Evolutionary conservation across 257 asterid species (phyloP).

Genomic region (Thymus mandschuricus): DNA sequence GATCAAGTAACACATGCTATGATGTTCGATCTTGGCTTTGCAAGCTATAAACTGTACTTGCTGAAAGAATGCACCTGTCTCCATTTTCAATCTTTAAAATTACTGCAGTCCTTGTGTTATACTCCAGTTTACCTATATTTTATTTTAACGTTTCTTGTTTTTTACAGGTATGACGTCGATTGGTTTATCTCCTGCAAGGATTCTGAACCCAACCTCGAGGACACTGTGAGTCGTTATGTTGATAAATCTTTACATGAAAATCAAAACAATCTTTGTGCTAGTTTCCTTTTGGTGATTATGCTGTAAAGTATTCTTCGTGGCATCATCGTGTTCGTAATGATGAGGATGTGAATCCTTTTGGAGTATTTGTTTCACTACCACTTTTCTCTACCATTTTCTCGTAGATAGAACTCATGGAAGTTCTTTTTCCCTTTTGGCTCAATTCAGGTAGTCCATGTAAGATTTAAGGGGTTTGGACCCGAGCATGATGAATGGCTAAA

Average conservation of each 20-base stretch:
- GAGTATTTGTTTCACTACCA: neutral
- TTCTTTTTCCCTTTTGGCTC: slow-evolving; percentile 7
- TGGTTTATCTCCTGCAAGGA: slow-evolving; percentile 61
- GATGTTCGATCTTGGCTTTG: slow-evolving; percentile 1
- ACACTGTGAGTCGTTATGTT: slow-evolving; percentile 64
- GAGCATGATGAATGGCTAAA: slow-evolving; percentile 91
- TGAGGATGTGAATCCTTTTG: neutral
- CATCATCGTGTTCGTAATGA: slow-evolving; percentile 2
- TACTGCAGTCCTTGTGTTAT: neutral
- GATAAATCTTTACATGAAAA: neutral
- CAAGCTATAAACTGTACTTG: no score
- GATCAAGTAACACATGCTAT: neutral
- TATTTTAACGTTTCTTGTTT: slow-evolving; percentile 6
- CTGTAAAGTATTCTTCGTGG: neutral
- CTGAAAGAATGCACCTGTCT: neutral
- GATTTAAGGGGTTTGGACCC: slow-evolving; percentile 74
- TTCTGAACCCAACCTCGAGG: slow-evolving; percentile 50
- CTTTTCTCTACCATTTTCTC: neutral
- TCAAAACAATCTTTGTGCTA: slow-evolving; percentile 37
- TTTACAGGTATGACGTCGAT: slow-evolving; percentile 86
- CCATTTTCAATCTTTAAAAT: neutral
- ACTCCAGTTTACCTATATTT: neutral
- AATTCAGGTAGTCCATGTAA: slow-evolving; percentile 72
- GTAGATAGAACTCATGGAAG: neutral
- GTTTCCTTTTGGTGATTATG: slow-evolving; percentile 7